Conservation (phyloP, 78 protist species). For the Polysphondylium violaceum region DNA sequence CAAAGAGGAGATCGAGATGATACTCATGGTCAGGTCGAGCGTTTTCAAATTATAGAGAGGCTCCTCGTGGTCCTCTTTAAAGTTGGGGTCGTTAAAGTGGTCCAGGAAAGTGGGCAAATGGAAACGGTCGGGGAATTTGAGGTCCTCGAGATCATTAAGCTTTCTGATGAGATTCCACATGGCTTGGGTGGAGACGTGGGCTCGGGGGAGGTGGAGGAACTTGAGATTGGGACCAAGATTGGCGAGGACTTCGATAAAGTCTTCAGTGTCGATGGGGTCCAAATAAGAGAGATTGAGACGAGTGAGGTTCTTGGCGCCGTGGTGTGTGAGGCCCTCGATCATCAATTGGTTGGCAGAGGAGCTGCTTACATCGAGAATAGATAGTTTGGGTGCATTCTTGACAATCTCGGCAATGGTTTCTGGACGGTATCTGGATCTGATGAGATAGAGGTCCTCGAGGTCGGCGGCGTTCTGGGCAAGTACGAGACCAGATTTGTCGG, state of each 20-base stretch:
- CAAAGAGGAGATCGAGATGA: not conserved
- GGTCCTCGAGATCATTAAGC: not conserved
- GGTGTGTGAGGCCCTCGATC: slow-evolving; percentile 17
- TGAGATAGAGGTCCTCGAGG: not conserved
- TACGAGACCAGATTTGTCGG: slow-evolving; percentile 7
- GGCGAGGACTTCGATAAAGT: not conserved
- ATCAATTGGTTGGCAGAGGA: not conserved
- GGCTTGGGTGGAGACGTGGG: not conserved
- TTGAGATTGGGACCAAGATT: slow-evolving; percentile 7
- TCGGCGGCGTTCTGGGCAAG: not conserved
- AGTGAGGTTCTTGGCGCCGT: slow-evolving; percentile 23
- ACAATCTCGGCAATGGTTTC: slow-evolving; percentile 26
- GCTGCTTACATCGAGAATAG: not conserved
- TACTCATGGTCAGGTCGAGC: not conserved
- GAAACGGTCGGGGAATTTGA: slow-evolving; percentile 13
- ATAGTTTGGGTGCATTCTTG: not conserved
- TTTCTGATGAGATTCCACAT: slow-evolving; percentile 40
- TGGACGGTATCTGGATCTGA: not conserved
- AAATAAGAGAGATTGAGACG: slow-evolving; percentile 1
- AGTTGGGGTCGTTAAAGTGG: not conserved
- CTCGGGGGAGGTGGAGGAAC: slow-evolving; percentile 6
- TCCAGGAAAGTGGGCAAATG: slow-evolving; percentile 26
- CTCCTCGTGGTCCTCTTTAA: not conserved
- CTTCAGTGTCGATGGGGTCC: not conserved
- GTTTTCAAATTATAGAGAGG: slow-evolving; percentile 25